phyloP scores from a whole-genome alignment of 352 stramenopile species.

The Stramenopiles sp. region DNA sequence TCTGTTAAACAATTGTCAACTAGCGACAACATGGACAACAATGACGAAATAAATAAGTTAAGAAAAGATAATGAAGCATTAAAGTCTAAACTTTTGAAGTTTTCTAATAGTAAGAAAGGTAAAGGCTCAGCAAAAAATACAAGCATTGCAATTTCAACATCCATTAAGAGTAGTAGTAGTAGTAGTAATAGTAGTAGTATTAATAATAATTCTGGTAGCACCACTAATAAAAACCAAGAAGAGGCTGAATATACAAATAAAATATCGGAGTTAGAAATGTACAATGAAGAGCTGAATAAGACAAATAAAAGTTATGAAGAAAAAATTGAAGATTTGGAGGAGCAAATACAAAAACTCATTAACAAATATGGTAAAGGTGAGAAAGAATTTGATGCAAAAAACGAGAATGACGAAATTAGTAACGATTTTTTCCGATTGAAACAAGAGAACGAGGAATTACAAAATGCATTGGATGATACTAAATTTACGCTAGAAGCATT shows the following conservation, averaged over 20 bases:
- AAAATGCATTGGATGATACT: background rate
- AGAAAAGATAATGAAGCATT: too few species aligned
- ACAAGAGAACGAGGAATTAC: background rate
- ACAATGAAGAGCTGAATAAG: background rate
- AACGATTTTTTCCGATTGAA: background rate
- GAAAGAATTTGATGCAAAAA: background rate
- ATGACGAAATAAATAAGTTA: too few species aligned
- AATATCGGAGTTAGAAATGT: background rate
- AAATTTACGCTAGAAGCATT: background rate
- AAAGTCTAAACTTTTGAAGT: too few species aligned
- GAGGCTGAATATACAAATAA: too few species aligned
- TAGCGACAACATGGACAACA: background rate
- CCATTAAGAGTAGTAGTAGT: too few species aligned
- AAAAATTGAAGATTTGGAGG: background rate
- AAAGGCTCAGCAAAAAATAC: too few species aligned
- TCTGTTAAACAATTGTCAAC: background rate
- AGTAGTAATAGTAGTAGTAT: too few species aligned
- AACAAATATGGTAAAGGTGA: background rate
- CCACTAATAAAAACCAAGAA: too few species aligned
- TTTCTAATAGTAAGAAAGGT: too few species aligned
- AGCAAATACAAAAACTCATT: background rate
- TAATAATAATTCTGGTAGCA: too few species aligned
- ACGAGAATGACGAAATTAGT: background rate
- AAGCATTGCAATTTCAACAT: too few species aligned
- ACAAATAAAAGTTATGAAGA: background rate